Percentiles rank a stretch among this genome's conserved stretches.
Conservation (phyloP, 768 basidiomycete species). For the Suillus paluster region DNA sequence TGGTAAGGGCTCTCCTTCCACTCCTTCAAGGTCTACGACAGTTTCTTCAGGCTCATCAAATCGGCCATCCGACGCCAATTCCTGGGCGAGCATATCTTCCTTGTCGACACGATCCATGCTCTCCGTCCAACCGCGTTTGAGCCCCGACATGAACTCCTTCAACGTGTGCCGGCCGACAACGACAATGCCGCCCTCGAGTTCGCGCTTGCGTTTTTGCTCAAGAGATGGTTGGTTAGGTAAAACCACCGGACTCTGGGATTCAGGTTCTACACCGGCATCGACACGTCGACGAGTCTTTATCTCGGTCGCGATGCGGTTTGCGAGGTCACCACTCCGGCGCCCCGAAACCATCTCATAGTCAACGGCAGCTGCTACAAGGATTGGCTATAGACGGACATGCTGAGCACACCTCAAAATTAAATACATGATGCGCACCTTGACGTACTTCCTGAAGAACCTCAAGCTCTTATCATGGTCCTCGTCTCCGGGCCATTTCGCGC, state of each 20-base stretch:
- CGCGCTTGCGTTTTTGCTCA: slow-evolving; percentile 55
- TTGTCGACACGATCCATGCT: slow-evolving; percentile 67
- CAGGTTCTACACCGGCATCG: slow-evolving; percentile 63
- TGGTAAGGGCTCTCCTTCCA: slow-evolving; percentile 46
- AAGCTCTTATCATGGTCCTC: slow-evolving; percentile 86
- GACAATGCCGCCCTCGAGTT: slow-evolving; percentile 82
- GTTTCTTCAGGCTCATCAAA: slow-evolving; percentile 71
- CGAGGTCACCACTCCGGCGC: slow-evolving; percentile 84
- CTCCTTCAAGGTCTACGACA: slow-evolving; percentile 26
- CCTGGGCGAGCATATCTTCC: slow-evolving; percentile 71
- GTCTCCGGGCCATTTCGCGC: slow-evolving; percentile 92
- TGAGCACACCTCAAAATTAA: slow-evolving; percentile 10
- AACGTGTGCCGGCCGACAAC: slow-evolving; percentile 88
- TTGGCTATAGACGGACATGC: slow-evolving; percentile 60
- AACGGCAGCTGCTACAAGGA: slow-evolving; percentile 90
- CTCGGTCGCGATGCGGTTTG: slow-evolving; percentile 73
- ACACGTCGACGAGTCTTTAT: slow-evolving; percentile 72
- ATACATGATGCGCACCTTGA: slow-evolving; percentile 72
- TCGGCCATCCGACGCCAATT: slow-evolving; percentile 70
- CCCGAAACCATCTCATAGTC: slow-evolving; percentile 88
- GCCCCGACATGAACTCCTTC: slow-evolving; percentile 93
- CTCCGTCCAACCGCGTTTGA: slow-evolving; percentile 84
- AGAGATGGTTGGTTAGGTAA: slow-evolving; percentile 59
- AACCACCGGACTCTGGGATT: slow-evolving; percentile 44
- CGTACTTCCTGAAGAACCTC: slow-evolving; percentile 93